phyloP scores from a whole-genome alignment of 1,284 basidiomycete genomes.

The Malassezia pachydermatis region DNA sequence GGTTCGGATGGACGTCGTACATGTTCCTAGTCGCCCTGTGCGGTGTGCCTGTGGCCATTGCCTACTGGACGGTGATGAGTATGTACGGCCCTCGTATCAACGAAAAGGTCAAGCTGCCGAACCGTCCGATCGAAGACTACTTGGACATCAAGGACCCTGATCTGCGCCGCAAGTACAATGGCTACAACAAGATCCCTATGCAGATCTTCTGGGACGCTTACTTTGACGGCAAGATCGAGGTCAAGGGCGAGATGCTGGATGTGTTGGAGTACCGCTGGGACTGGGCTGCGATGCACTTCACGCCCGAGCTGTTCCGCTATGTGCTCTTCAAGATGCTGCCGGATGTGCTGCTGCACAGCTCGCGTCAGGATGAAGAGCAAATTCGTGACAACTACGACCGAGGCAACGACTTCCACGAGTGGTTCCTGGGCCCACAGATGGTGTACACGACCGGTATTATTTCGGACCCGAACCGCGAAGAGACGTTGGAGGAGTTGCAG shows the following conservation, averaged over 20 bases:
- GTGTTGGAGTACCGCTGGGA: constrained; percentile 88
- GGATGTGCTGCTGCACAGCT: constrained; percentile 82
- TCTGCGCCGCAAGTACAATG: constrained; percentile 63
- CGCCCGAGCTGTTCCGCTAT: constrained; percentile 81
- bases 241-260: constrained; percentile 89
- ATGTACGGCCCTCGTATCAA: constrained; percentile 71
- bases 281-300: constrained; percentile 79
- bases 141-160: constrained; percentile 77
- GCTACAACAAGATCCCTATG: constrained; percentile 87
- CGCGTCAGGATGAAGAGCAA: constrained; percentile 84
- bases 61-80: constrained; percentile 83
- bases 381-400: constrained; percentile 95
- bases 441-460: constrained; percentile 93
- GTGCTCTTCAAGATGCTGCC: constrained; percentile 80
- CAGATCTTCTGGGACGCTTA: constrained; percentile 95
- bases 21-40: constrained; percentile 58
- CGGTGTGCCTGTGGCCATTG: constrained; percentile 67
- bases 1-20: constrained; percentile 44
- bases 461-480: constrained; percentile 61
- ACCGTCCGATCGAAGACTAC: constrained; percentile 65
- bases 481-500: constrained; percentile 89
- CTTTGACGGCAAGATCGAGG: constrained; percentile 90
- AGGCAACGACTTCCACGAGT: constrained; percentile 52
- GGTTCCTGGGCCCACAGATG: constrained; percentile 93
- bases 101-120: constrained; percentile 75